Conservation (phyloP, 129 eudicot genomes). For the Scalesia atractyloides region DNA sequence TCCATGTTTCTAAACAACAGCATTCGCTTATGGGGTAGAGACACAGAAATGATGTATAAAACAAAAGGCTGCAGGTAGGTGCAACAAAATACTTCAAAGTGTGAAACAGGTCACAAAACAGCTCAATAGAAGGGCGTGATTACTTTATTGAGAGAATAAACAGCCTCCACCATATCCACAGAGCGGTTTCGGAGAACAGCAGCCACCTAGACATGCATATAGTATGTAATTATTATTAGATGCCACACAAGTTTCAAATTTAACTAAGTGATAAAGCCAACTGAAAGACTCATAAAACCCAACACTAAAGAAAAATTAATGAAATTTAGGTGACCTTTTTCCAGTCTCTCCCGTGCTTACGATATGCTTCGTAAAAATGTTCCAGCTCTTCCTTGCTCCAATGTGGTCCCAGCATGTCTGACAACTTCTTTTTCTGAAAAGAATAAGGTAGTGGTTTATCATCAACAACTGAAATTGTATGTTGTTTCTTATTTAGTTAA, state of each 20-base stretch:
- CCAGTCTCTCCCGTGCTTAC: conserved; percentile 94
- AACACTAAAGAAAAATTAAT: conserved; percentile 10
- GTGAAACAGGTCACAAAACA: conserved; percentile 5
- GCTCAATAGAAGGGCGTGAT: conserved; percentile 29
- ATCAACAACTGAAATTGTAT: not conserved
- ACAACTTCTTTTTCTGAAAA: conserved; percentile 81
- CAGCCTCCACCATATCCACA: conserved; percentile 95
- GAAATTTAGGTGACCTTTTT: conserved; percentile 61
- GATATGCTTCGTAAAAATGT: conserved; percentile 86
- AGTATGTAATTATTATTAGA: conserved; percentile 15
- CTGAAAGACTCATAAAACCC: conserved; percentile 10
- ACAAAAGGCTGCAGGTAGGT: conserved; percentile 5
- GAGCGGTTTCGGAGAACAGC: conserved; percentile 67
- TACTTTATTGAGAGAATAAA: conserved; percentile 85
- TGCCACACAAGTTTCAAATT: conserved; percentile 17
- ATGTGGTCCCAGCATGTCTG: conserved; percentile 80
- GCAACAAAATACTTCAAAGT: conserved; percentile 16
- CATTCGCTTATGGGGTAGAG: not conserved
- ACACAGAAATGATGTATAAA: not conserved
- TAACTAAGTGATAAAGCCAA: conserved; percentile 2
- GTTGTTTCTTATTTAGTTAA: conserved; percentile 11
- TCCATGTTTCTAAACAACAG: conserved; percentile 14
- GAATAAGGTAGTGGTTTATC: conserved; percentile 22
- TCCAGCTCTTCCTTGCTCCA: conserved; percentile 92
- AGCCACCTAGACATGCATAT: conserved; percentile 59